Base-by-base conservation (phyloP, 345 rosid species). In the Microcos paniculata region DNA sequence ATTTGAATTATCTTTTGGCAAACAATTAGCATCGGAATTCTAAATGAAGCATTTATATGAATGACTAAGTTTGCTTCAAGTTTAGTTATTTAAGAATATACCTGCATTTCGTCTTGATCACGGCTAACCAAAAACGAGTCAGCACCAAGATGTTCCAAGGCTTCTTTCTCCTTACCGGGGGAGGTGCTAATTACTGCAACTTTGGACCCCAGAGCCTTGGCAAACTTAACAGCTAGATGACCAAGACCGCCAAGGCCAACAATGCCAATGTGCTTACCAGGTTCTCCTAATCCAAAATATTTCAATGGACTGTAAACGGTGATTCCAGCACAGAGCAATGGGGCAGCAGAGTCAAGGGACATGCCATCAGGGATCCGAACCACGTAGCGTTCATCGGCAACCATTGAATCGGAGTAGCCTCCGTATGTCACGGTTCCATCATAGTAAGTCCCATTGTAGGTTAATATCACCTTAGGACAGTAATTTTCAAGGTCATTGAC, bases 271-370 rank as follows among this genome's bases (percentile, higher is more conserved):
- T 84, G 87, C 74, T 69, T 46, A 1, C 87, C 87, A 0, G 77
- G 71, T 62, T 82, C 76, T 1, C 77, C 84, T 1, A 88, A 72
- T 6, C 83, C 85, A 18, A 65, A 90, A 31, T 87, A 84, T 66
- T 70, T 88, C 85, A 92, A 79, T 0, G 97, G 91, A 76, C 92
- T 90, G 23, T 90, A 90, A 24, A 92, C 88, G 0, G 91, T 90
- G 74, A 90, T 88, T 19, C 94, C 97, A 7, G 90, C 92, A 61
- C 97, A 92, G 1, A 92, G 87, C 42, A 92, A 78, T 4, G 94
- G 95, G 1, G 95, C 97, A 8, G 76, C 82, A 2, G 85, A 75
- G 4, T 88, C 92, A 4, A 90, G 87, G 11, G 90, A 83, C 69
- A 90, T 63, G 48, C 72, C 83, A 12, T 87, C 84, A 0, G 93